phyloP scores from a whole-genome alignment of 2,329 filamentous ascomycete genomes.

The Geosmithia flava region DNA sequence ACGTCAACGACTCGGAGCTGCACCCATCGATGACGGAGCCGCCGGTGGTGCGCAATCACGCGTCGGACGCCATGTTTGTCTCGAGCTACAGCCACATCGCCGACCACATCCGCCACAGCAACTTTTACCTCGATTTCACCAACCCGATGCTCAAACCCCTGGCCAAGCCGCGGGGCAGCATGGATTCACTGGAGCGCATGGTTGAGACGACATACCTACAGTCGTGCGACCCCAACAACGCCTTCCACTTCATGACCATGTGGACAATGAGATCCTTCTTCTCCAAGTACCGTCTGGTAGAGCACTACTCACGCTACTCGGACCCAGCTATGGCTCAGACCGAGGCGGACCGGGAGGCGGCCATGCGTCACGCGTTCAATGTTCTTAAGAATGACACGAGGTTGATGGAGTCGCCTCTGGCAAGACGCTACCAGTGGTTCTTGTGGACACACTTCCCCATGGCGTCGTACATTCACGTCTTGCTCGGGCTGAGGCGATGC shows the following conservation, averaged over 20 bases:
- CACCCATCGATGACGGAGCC: slow-evolving; percentile 23
- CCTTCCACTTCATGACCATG: slow-evolving; percentile 26
- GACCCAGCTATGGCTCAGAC: slow-evolving; percentile 9
- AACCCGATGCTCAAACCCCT: slow-evolving; percentile 16
- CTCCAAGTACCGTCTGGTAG: slow-evolving; percentile 26
- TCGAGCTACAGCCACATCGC: slow-evolving; percentile 26
- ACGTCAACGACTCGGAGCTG: slow-evolving; percentile 33
- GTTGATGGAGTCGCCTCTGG: slow-evolving; percentile 15
- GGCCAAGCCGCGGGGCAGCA: slow-evolving; percentile 8
- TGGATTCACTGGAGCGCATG: slow-evolving; percentile 21
- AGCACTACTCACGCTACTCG: slow-evolving; percentile 24
- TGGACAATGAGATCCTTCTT: slow-evolving; percentile 21
- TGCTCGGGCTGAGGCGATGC: slow-evolving; percentile 16
- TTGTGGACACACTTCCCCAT: slow-evolving; percentile 23
- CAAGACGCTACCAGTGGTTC: slow-evolving; percentile 23
- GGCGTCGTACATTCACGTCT: slow-evolving; percentile 24
- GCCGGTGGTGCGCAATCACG: slow-evolving; percentile 11
- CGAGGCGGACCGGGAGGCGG: slow-evolving; percentile 14
- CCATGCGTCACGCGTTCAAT: slow-evolving; percentile 14
- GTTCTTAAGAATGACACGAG: slow-evolving; percentile 24
- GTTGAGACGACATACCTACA: slow-evolving; percentile 34
- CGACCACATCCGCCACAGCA: slow-evolving; percentile 20
- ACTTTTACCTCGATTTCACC: slow-evolving; percentile 20
- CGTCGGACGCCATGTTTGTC: slow-evolving; percentile 28
- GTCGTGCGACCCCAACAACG: slow-evolving; percentile 22